phyloP scores from a whole-genome alignment of 129 eudicot species.

The Flaveria linearis region DNA sequence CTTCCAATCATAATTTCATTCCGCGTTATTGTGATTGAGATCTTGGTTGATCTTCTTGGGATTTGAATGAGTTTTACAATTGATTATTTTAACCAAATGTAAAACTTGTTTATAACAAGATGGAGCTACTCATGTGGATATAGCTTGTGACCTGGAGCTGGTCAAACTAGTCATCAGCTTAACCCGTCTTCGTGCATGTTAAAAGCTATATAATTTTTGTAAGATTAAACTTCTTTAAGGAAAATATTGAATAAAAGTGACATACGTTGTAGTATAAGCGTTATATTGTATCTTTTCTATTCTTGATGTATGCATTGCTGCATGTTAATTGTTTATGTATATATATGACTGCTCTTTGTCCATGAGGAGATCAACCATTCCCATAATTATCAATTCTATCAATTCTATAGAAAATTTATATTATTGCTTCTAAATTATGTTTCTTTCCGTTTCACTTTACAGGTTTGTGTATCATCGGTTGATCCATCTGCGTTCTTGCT shows the following conservation, averaged over 20 bases:
- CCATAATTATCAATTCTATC: too few species aligned
- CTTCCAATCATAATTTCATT: too few species aligned
- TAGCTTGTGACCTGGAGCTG: constrained; percentile 89
- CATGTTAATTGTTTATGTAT: too few species aligned
- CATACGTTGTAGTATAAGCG: too few species aligned
- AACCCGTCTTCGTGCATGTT: constrained; percentile 76
- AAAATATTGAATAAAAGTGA: not conserved
- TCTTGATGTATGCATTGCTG: not conserved
- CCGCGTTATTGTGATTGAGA: too few species aligned
- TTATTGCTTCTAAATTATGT: not conserved
- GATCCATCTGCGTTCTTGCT: too few species aligned
- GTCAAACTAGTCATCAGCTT: constrained; percentile 80
- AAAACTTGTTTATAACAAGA: constrained; percentile 48
- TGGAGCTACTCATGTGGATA: constrained; percentile 96
- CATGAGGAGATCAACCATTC: too few species aligned
- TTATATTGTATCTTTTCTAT: too few species aligned
- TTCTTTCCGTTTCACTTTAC: constrained; percentile 13
- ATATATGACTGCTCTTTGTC: too few species aligned
- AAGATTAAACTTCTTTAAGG: not conserved
- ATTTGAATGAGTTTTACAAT: too few species aligned
- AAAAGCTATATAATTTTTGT: not conserved
- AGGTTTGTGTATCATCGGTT: constrained; percentile 92
- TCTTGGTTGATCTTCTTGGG: too few species aligned
- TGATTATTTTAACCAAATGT: not conserved
- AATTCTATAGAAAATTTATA: not conserved